Base-by-base conservation (phyloP, 1,284 basidiomycete genomes). In the Irpex rosettiformis region DNA sequence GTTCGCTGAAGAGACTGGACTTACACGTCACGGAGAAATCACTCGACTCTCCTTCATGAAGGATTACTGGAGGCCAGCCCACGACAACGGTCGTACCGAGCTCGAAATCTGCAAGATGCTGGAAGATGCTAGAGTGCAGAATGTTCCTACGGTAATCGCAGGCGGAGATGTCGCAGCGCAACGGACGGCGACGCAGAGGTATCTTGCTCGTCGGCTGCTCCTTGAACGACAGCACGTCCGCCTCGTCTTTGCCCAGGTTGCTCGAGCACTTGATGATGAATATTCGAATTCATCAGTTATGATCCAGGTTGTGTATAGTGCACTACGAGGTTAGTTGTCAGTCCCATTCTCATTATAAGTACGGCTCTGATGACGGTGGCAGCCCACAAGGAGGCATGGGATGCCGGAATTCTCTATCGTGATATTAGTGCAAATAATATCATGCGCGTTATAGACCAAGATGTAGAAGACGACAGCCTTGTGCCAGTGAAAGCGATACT, bases 391-490 rank as follows among this genome's bases (percentile, higher is more conserved):
- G 43, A 47, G 43, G 43, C 43, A 6, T 47, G 43, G 43, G 18
- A 51, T 11, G 48, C n/a, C n/a, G 27, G 37, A 5, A 22, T 57
- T 8, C 57, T 58, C 4, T 52, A 58, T 47, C 21, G 52, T n/a
- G 42, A 58, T n/a, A 53, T 54, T 10, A 57, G 57, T 30, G 40
- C 28, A 4, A 37, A 13, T 16, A 58, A 58, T 30, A 48, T 58
- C 25, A 30, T 58, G 52, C 21, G n/a, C 3, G 43, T 43, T 18
- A 40, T 29, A 4, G 22, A 8, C 1, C 18, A 16, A 10, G n/a
- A 25, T 6, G 45, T 48, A 7, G 18, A 22, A 6, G 21, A 47
- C 8, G 13, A 47, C 43, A 6, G 8, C 13, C 5, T 8, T 22
- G 43, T 47, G 8, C n/a, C n/a, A n/a, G n/a, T n/a, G n/a, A 6